Evolutionary conservation across 768 basidiomycete species (phyloP), one percentile per base, ranked within the genome.

Genomic region (Pisolithus tinctorius): DNA sequence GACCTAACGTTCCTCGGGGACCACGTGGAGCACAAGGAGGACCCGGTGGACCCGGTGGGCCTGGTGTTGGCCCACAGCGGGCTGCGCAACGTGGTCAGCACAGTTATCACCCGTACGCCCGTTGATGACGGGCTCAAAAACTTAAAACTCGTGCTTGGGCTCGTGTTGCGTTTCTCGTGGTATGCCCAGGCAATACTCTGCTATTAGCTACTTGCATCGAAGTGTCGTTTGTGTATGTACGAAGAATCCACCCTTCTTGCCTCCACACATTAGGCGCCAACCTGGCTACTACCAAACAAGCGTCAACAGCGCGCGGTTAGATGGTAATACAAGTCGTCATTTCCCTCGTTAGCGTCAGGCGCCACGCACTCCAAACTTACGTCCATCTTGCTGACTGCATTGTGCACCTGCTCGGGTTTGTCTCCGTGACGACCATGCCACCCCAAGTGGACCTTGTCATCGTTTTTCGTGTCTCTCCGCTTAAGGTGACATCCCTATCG

Each of bases 91-190:
- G 88, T 34, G 87, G 89, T 31, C 83, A 86, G 60, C 87, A 90
- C 67, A 80, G 82, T 56, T 92, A 86, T 69, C 89, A 91, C 60
- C 89, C 89, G 0, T 92, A 92, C 58, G 84, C 86, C 30, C 84
- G 88, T 57, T 88, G 64, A 63, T 59, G 57, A 58, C 47, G 26
- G 48, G 45, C 47, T 16, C 14, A 20, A n/a, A 45, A 38, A 31
- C 36, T 54, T 51, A 63, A 64, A 59, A 59, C 25, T 48, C 26
- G 44, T 44, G 48, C 36, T 45, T 48, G 49, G 48, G 39, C 1
- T 43, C 25, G 36, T 45, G 13, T 17, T 51, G 51, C 23, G 5
- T 26, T 30, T 40, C 16, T 39, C 14, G 45, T 40, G 10, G 39
- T 41, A 9, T 40, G 25, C 26, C 16, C 25, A 34, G 6, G 29